phyloP scores from a whole-genome alignment of 768 basidiomycete genomes.

The Hygrocybe punicea region DNA sequence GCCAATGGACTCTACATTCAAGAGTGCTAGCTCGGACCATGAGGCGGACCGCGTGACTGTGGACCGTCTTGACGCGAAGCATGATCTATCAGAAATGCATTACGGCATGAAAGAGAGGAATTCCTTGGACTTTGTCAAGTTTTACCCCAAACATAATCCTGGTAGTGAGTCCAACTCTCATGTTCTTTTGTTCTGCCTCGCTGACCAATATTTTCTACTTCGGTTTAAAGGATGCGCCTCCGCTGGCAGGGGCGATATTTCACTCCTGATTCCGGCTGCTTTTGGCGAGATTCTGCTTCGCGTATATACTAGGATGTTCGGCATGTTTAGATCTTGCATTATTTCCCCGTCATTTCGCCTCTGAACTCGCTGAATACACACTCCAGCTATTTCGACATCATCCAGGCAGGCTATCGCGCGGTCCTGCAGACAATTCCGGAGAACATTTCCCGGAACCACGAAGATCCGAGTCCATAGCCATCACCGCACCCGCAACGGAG shows the following conservation, averaged over 20 bases:
- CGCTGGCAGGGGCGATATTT: conserved; percentile 57
- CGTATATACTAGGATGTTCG: conserved; percentile 44
- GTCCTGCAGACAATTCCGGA: conserved; percentile 23
- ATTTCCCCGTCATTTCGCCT: too few relatives aligned
- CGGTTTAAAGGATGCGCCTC: conserved; percentile 43
- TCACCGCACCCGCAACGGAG: conserved; percentile 38
- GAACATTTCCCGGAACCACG: conserved; percentile 11
- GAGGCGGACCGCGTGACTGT: conserved; percentile 19
- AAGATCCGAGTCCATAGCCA: not conserved
- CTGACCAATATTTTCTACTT: not conserved
- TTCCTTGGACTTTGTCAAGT: conserved; percentile 65
- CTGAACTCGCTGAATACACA: not conserved
- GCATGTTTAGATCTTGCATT: conserved; percentile 24
- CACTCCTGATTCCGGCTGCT: conserved; percentile 56
- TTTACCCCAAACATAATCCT: conserved; percentile 66
- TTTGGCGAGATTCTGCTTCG: conserved; percentile 71
- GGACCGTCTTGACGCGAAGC: conserved; percentile 37
- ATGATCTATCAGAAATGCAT: conserved; percentile 64
- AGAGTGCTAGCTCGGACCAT: not conserved
- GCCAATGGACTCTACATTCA: conserved; percentile 18
- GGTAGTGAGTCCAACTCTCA: conserved; percentile 42
- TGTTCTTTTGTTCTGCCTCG: not conserved
- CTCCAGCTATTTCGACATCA: conserved; percentile 50
- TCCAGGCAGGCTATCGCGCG: conserved; percentile 65
- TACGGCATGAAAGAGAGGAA: conserved; percentile 72